These are phyloP conservation scores for Nissolia schottii DNA, from an alignment of 306 rosid species.

Conservation along the genomic window DNA sequence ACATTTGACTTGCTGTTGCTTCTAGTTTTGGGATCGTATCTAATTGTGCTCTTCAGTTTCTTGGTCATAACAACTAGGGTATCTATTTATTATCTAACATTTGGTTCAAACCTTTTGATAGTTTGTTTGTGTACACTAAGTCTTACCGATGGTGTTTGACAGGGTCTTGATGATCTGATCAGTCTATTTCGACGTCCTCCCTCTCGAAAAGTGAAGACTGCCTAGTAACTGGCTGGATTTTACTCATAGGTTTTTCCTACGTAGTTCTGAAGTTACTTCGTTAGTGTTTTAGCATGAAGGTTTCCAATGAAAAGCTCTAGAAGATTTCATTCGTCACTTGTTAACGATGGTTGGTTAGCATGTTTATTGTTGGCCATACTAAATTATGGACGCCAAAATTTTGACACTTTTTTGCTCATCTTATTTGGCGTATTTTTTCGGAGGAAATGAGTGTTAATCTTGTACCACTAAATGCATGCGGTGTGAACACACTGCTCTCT, in stretches of 20 bases:
- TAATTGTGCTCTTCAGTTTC: conserved; percentile 46
- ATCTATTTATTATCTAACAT: conserved; percentile 7
- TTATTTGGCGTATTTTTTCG: conserved; percentile 19
- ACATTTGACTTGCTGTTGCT: conserved; percentile 95
- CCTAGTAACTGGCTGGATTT: conserved; percentile 35
- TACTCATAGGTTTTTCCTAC: conserved; percentile 9
- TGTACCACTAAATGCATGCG: not conserved
- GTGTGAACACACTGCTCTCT: not conserved
- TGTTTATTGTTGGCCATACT: conserved; percentile 2
- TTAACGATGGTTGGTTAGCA: conserved; percentile 15
- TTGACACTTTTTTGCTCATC: conserved; percentile 23
- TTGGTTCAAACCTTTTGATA: not conserved
- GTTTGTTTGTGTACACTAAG: conserved; percentile 1
- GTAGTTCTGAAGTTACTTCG: not conserved
- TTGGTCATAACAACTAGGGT: conserved; percentile 54
- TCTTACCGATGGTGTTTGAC: conserved; percentile 23
- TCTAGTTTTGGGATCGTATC: conserved; percentile 52
- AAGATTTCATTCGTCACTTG: not conserved
- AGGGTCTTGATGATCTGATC: conserved; percentile 98
- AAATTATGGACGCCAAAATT: conserved; percentile 29
- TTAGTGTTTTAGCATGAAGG: conserved; percentile 20
- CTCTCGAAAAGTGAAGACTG: conserved; percentile 91
- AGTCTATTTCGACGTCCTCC: conserved; percentile 93
- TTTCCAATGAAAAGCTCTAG: conserved; percentile 23
- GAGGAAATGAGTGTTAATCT: not conserved